Conservation (phyloP, 1,284 basidiomycete species). For the Microbotryum intermedium region DNA sequence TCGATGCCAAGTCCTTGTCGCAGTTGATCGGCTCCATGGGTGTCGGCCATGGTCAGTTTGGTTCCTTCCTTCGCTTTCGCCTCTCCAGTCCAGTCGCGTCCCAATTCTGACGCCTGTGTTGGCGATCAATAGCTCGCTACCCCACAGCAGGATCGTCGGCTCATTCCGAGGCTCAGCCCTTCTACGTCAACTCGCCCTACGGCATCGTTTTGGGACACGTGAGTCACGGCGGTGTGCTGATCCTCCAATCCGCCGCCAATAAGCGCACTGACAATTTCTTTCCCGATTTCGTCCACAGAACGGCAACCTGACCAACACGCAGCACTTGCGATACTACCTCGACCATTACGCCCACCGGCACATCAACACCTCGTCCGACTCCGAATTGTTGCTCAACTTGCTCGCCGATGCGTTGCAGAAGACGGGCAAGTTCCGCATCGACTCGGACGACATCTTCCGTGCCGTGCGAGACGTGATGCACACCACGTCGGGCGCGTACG, state of each 20-base stretch:
- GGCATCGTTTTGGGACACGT: slow-evolving; percentile 98
- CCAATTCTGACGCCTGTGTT: background rate
- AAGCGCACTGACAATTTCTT: background rate
- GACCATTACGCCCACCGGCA: slow-evolving; percentile 95
- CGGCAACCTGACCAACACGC: slow-evolving; percentile 95
- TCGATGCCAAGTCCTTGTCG: slow-evolving; percentile 70
- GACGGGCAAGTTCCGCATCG: slow-evolving; percentile 98
- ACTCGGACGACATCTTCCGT: slow-evolving; percentile 97
- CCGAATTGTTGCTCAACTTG: slow-evolving; percentile 92
- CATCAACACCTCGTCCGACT: slow-evolving; percentile 98
- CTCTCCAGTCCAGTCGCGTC: slow-evolving; percentile 2
- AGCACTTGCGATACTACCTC: slow-evolving; percentile 76
- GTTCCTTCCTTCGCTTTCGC: slow-evolving; percentile 30
- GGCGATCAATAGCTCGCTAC: slow-evolving; percentile 62
- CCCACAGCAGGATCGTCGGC: slow-evolving; percentile 96
- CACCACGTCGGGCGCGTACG: slow-evolving; percentile 85
- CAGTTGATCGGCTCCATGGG: slow-evolving; percentile 90
- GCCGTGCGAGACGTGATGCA: slow-evolving; percentile 84
- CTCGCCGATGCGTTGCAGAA: slow-evolving; percentile 96
- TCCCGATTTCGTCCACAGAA: slow-evolving; percentile 54
- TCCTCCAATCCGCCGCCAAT: background rate
- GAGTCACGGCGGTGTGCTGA: slow-evolving; percentile 37
- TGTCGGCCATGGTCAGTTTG: slow-evolving; percentile 80
- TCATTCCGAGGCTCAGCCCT: slow-evolving; percentile 97
- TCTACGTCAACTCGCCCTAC: slow-evolving; percentile 99